phyloP scores from a whole-genome alignment of 1,284 basidiomycete species.

The Trichosporon sp. region DNA sequence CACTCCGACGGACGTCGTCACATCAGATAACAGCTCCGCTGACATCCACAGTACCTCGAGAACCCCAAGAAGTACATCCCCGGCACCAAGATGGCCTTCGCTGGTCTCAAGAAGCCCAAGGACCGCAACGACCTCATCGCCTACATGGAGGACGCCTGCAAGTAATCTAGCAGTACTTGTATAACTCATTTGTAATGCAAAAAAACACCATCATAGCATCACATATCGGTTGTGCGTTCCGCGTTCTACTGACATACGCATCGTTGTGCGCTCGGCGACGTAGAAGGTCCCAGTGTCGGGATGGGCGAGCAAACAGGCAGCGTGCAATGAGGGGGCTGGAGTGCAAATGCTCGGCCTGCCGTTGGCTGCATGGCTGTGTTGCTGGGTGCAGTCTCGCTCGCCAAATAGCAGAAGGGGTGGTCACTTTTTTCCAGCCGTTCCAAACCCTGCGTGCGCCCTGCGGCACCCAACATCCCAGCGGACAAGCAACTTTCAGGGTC shows the following conservation, averaged over 20 bases:
- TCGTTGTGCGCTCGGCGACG: no score
- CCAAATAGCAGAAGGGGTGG: background rate
- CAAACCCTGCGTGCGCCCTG: no score
- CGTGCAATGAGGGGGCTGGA: background rate
- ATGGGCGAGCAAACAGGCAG: background rate
- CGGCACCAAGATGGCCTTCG: slow-evolving; percentile 94
- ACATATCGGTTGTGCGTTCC: background rate
- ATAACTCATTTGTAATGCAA: background rate
- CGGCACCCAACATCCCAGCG: no score
- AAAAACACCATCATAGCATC: slow-evolving; percentile 2
- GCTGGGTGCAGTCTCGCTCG: background rate
- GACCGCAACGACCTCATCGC: slow-evolving; percentile 76
- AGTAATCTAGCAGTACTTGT: background rate
- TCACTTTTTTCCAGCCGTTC: background rate
- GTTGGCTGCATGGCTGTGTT: background rate
- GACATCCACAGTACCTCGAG: slow-evolving; percentile 22
- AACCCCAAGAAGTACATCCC: slow-evolving; percentile 67
- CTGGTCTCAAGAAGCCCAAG: slow-evolving; percentile 94
- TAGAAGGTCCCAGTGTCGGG: no score
- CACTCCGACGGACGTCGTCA: background rate
- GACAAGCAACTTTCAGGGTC: background rate
- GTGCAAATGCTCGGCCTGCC: background rate
- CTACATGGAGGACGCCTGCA: slow-evolving; percentile 23
- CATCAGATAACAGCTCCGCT: background rate
- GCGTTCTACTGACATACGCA: background rate